Evolutionary conservation across 1,284 basidiomycete species (phyloP), one percentile per base, ranked within the genome.

Genomic region (Peniophora sp.): DNA sequence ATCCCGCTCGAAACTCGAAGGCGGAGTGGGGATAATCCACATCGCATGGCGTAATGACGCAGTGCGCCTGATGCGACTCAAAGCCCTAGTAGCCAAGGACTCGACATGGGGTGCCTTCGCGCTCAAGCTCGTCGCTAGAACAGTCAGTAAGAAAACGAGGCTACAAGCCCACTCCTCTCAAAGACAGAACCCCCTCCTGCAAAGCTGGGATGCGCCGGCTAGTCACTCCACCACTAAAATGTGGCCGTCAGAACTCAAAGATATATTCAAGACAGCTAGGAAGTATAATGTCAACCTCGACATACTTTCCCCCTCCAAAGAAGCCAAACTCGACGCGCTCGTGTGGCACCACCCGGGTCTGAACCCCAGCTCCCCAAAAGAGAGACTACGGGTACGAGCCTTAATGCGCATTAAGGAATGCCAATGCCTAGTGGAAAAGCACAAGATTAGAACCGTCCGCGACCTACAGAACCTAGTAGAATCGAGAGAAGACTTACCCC

Each of bases 41-140:
- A 18, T 68, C 0, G 35, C 54, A 11, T 46, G 55, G 0, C n/a
- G 64, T 3, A 62, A 64, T 37, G 52, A 63, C 6, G 65, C 65
- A 0, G 62, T 66, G 0, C 37, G 58, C 2, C 12, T 67, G 0
- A 61, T 54, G 43, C 63, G 61, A 60, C 24, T 65, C 5, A 0
- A 57, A 41, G 18, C 0, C 64, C 57, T 52, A 54, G 63, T 0
- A 45, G 56, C 24, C 10, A 58, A 1, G 47, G 50, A 36, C 0
- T 45, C 61, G 0, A 62, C 65, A 0, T 23, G 10, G 0, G 67
- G 66, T 66, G 58, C 60, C 0, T 54, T 43, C 5, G 12, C 64
- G 0, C 60, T 55, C 2, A 24, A 57, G 0, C 27, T 63, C 3
- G 50, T 23, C 34, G 34, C n/a, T n/a, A n/a, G n/a, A n/a, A n/a